These are phyloP conservation scores for Dioszegia hungarica DNA, from an alignment of 768 basidiomycete genomes.

Conservation along the genomic window DNA sequence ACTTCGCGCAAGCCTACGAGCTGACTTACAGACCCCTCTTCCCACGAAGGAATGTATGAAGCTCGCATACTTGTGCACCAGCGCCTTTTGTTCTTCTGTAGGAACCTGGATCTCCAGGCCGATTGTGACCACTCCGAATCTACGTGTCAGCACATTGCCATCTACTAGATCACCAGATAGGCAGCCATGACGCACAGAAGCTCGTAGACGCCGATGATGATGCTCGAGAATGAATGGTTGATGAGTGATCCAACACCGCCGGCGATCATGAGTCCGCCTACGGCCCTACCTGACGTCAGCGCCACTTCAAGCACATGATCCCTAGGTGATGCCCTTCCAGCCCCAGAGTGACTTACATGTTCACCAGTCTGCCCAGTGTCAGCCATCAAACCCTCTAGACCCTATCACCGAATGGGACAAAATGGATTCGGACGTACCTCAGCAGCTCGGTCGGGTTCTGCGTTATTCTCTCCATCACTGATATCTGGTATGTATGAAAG, in stretches of 20 bases:
- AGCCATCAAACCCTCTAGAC: background rate
- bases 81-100: constrained; percentile 44
- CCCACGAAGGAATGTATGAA: constrained; percentile 49
- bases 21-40: constrained; percentile 47
- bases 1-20: background rate
- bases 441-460: constrained; percentile 46
- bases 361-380: constrained; percentile 7
- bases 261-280: constrained; percentile 41
- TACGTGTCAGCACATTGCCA: constrained; percentile 7
- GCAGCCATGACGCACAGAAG: constrained; percentile 32
- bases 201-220: constrained; percentile 49
- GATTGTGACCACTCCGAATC: constrained; percentile 40
- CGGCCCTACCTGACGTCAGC: constrained; percentile 21
- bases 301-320: background rate
- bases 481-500: no score
- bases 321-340: background rate
- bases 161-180: background rate
- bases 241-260: constrained; percentile 46
- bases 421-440: constrained; percentile 16
- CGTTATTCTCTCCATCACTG: constrained; percentile 37
- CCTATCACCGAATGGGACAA: background rate
- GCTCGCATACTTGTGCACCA: constrained; percentile 47
- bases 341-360: constrained; percentile 28
- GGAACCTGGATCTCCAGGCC: constrained; percentile 45
- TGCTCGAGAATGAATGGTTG: constrained; percentile 45